Evolutionary conservation across 768 basidiomycete genomes (phyloP), one percentile per base, ranked within the genome.

Genomic region (Ramaria rubella): DNA sequence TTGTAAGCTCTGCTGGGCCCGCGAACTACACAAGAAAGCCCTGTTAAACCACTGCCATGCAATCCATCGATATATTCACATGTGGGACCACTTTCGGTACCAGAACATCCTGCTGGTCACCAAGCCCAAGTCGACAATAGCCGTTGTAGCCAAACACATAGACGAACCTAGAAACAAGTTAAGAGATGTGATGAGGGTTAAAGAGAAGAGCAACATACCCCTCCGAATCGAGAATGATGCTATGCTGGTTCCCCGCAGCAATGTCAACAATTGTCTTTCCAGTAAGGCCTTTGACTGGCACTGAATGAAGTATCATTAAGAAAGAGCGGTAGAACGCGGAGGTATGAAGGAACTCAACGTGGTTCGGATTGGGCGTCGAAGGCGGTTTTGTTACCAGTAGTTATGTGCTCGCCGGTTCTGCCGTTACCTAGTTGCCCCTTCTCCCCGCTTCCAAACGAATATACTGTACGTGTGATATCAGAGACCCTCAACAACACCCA

Each of bases 371-470:
- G 85, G 19, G 88, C 78, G 64, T 95, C 94, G 64, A 80, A 95
- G 11, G 81, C 83, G 0, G 85, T 82, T 70, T 92, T 92, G 63
- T 90, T 90, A 19, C 87, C 89, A 1, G 87, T 86, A 8, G 85
- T 81, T 57, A 95, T 90, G 33, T 90, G 81, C 69, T 95, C 93
- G n/a, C 94, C 92, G 0, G 92, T 94, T 60, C 82, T 82, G 17
- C 94, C 95, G 67, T 92, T 94, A 0, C 93, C 95, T 0, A 97
- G 75, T 61, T 96, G 94, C 1, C 95, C 95, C 58, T 90, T 85
- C 70, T 96, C 94, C 21, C 85, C 90, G 50, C 90, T 94, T 31
- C 95, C 95, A 60, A 93, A 87, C 1, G 91, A 79, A 64, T 87
- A 97, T 2, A 95, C 91, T 88, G 62, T 26, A 30, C 48, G 26